Evolutionary conservation across 371 early-diverging fungal species (phyloP), one percentile per base, ranked within the genome.

Genomic region (Syncephalastrum contaminatum): DNA sequence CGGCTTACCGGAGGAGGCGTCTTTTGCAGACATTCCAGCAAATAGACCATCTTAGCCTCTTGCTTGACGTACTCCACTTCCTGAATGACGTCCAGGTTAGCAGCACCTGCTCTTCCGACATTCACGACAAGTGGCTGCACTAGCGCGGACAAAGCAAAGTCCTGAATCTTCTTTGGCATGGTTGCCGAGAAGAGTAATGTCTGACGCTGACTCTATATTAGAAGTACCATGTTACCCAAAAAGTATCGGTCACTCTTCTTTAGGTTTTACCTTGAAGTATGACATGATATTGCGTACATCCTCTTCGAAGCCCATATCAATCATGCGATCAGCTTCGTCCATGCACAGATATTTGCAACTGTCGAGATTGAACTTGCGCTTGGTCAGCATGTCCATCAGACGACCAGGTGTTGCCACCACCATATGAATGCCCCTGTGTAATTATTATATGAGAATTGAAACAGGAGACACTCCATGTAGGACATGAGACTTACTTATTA

Each of bases 241-340:
- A 15, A 39, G 7, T 19, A 16, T 45, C 16, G 25, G n/a, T 8
- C 8, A 3, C 18, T 21, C 22, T 58, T 41, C 24, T 15, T 50
- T 22, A 25, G 25, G 13, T 39, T 24, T 50, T 65, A 85, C 85
- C 73, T 90, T 94, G 63, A 96, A 96, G 59, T 86, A 95, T 5
- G 95, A 93, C 82, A 88, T 87, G 60, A 98, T 95, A 24, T 86
- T 90, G 54, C 95, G 83, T 2, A 99, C 93, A 61, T 97, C 98
- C 19, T 90, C 85, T 64, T 96, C 96, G 70, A 97, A 98, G 7
- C 98, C 98, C 91, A 93, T 93, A 68, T 99, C 99, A 53, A 99
- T 87, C 94, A 98, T 95, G 50, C 97, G 84, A 83, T 99, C 99
- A n/a, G 98, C 97, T 72, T 96, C 98, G 70, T 97, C 97, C 90